phyloP scores from a whole-genome alignment of 148 eudicot species.

The Polygonum maritimum region DNA sequence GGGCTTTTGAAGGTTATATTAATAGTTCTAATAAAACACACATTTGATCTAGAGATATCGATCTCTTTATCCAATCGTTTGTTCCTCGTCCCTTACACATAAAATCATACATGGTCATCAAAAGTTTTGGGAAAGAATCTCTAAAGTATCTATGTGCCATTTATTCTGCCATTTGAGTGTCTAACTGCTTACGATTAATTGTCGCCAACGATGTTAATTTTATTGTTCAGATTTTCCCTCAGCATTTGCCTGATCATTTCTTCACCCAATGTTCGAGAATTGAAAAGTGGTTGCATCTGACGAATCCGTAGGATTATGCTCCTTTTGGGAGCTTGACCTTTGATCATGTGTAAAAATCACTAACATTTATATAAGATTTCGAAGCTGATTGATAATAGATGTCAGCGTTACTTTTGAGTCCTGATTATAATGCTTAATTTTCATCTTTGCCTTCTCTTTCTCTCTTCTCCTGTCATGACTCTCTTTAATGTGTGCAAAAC shows the following conservation, averaged over 20 bases:
- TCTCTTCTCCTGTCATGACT: background rate
- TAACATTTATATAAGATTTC: background rate
- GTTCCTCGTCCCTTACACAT: no score
- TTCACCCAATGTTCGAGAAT: background rate
- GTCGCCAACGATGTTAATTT: background rate
- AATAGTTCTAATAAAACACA: no score
- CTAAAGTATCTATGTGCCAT: no score
- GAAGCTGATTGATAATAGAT: background rate
- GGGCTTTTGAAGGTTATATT: no score
- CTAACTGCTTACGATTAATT: background rate
- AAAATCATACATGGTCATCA: no score
- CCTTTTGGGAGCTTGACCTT: background rate
- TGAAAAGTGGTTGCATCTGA: background rate
- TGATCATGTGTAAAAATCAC: background rate
- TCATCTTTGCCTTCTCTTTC: background rate
- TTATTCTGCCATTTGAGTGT: background rate
- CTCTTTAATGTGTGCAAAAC: conserved; percentile 43
- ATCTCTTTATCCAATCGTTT: no score
- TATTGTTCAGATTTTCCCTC: background rate
- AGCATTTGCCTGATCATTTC: background rate
- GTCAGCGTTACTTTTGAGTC: background rate
- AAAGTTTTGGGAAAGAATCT: no score
- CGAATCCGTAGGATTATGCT: background rate
- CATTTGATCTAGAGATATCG: no score
- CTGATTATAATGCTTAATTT: background rate